phyloP scores from a whole-genome alignment of 164 flowering plant species.

The Echeveria elegans region DNA sequence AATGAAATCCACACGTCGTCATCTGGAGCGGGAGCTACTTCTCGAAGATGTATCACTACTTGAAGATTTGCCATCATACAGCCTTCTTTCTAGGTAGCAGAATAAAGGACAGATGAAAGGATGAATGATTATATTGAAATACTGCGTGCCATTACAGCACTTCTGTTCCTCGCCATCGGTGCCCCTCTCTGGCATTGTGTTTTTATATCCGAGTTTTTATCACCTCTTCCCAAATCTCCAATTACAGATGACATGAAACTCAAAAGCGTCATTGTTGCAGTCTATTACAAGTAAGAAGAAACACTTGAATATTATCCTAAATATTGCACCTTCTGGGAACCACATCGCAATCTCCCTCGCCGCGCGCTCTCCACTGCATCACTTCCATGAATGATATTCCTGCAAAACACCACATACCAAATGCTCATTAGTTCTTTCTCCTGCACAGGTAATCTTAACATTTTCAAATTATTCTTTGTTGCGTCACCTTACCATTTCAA shows the following conservation, averaged over 20 bases:
- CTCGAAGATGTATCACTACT: conserved; percentile 50
- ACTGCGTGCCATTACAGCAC: neutral
- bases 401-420: no score
- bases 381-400: no score
- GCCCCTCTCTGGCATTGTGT: neutral
- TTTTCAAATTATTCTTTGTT: no score
- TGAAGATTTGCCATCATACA: conserved; percentile 66
- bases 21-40: conserved; percentile 60
- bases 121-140: neutral
- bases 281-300: conserved; percentile 27
- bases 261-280: conserved; percentile 69
- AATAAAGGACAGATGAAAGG: neutral
- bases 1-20: conserved; percentile 73
- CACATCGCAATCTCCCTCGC: conserved; percentile 79
- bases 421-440: no score
- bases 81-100: conserved; percentile 37
- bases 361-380: conserved; percentile 78
- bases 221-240: neutral
- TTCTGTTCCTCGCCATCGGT: neutral
- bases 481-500: no score
- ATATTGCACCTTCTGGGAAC: conserved; percentile 97
- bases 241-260: neutral
- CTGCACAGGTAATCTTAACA: no score
- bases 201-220: neutral
- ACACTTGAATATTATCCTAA: conserved; percentile 13